A percentile compares a stretch with the other conserved stretches of the same genome.
phyloP scores from a whole-genome alignment of 2,329 filamentous ascomycete genomes.

The Harringtonia aguacate region DNA sequence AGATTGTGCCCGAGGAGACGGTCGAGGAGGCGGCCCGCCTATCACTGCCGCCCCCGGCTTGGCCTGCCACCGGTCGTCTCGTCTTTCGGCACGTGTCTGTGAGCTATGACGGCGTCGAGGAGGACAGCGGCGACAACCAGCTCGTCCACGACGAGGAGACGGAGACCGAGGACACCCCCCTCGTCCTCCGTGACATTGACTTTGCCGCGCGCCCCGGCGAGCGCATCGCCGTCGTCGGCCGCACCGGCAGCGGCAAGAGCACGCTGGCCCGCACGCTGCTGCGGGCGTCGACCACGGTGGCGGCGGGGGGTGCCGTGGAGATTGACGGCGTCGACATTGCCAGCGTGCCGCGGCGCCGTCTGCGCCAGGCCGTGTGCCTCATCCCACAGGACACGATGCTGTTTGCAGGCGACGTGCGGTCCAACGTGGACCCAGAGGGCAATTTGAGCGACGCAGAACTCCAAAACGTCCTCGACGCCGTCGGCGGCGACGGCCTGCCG shows the following conservation, averaged over 20 bases:
- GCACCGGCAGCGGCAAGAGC: conserved; percentile 86
- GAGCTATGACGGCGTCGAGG: too few relatives aligned
- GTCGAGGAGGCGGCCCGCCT: too few relatives aligned
- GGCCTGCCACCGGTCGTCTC: too few relatives aligned
- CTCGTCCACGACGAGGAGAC: too few relatives aligned
- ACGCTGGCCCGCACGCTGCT: conserved; percentile 82
- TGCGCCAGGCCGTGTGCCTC: conserved; percentile 84
- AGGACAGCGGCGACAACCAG: too few relatives aligned
- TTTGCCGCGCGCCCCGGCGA: conserved; percentile 36
- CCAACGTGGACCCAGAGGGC: too few relatives aligned
- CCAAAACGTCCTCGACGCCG: neutral
- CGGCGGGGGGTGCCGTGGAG: conserved; percentile 56
- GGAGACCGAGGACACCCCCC: too few relatives aligned
- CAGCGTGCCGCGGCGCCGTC: conserved; percentile 72
- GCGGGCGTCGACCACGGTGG: conserved; percentile 75
- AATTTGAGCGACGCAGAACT: conserved; percentile 14
- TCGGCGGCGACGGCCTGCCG: neutral
- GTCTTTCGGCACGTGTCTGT: too few relatives aligned
- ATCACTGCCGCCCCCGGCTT: too few relatives aligned
- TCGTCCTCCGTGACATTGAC: too few relatives aligned
- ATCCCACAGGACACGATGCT: conserved; percentile 88
- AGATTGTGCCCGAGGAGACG: too few relatives aligned
- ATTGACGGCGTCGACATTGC: conserved; percentile 82
- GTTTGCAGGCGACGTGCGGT: conserved; percentile 50
- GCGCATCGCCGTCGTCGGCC: conserved; percentile 84